Percentiles rank a stretch among this genome's conserved stretches.
Evolutionary conservation across 257 asterid species (phyloP).

Genomic region (Lantana camara): DNA sequence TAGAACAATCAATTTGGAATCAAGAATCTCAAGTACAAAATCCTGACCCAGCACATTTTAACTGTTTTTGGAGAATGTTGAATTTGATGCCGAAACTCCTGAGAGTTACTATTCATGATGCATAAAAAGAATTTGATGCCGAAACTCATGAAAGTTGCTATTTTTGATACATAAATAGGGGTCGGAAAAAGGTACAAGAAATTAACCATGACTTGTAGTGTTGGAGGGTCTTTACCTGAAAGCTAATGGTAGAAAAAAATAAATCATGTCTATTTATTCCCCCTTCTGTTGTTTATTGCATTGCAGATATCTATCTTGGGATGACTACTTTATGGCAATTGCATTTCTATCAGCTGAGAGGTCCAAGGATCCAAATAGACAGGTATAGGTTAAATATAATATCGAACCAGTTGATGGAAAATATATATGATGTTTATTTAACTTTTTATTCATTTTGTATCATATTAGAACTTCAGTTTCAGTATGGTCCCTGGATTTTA

Average conservation of each 20-base stretch:
- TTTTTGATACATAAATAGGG: slow-evolving; percentile 13
- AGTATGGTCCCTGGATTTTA: slow-evolving; percentile 1
- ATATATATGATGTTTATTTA: not conserved
- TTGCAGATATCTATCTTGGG: slow-evolving; percentile 85
- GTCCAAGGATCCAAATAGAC: slow-evolving; percentile 96
- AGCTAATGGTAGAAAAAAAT: not conserved
- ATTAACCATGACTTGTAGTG: not conserved
- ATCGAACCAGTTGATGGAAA: not conserved
- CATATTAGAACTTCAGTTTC: not conserved
- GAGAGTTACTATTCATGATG: slow-evolving; percentile 1
- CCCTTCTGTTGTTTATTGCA: slow-evolving; percentile 2
- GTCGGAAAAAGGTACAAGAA: too few species aligned
- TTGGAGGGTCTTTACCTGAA: not conserved
- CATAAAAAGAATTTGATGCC: not conserved
- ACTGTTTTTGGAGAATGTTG: too few species aligned
- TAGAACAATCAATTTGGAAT: not conserved
- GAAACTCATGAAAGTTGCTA: not conserved
- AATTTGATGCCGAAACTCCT: not conserved
- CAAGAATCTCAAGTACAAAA: slow-evolving; percentile 2
- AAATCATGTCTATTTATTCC: not conserved
- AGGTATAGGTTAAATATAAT: slow-evolving; percentile 44
- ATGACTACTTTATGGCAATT: slow-evolving; percentile 92
- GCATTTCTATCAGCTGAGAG: slow-evolving; percentile 93
- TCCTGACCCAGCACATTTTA: not conserved
- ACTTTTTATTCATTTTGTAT: not conserved